Evolutionary conservation across 2,329 filamentous ascomycete species (phyloP), one percentile per base, ranked within the genome.

Genomic region (Sporothrix sp.): DNA sequence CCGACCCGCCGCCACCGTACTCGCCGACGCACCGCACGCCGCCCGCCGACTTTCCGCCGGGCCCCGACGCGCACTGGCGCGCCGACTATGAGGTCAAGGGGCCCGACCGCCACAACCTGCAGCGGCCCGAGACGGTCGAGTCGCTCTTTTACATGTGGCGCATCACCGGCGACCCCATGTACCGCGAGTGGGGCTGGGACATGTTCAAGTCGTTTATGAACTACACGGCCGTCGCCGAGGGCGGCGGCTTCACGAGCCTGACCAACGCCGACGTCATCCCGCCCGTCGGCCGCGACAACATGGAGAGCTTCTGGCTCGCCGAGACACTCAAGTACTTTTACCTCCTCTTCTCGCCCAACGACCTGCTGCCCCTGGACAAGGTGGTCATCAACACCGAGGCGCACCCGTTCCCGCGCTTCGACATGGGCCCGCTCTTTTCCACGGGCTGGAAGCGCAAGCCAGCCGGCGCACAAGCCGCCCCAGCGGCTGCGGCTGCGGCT

Each of bases 261-360:
- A 75, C 75, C 16, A 80, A 94, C 62, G 90, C 89, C 23, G 82
- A 84, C 57, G 67, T 68, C 5, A 68, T 93, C 9, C 89, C 90
- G 18, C 81, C 88, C 0, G 66, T 71, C 13, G 71, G 73, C 40
- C 75, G 81, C 54, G 91, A 98, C 67, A 97, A 97, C 60, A 96
- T 98, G 91, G 93, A 98, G 70, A 94, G 88, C 64, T 97, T 97
- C 70, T 98, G 93, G 93, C 78, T 98, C 73, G 90, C 93, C 42
- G 93, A 98, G 71, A 98, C 93, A 20, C 73, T 98, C 39, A 98
- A 98, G 69, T 98, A 98, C 65, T 85, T 98, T 65, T 98, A 95
- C 66, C 79, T 98, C 36, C 75, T 98, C 30, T 98, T 98, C 69
- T 90, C 87, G 2, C 82, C 86, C 4, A 74, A 84, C 57, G 86